phyloP scores from a whole-genome alignment of 768 basidiomycete genomes.

The Trametes coccinea region DNA sequence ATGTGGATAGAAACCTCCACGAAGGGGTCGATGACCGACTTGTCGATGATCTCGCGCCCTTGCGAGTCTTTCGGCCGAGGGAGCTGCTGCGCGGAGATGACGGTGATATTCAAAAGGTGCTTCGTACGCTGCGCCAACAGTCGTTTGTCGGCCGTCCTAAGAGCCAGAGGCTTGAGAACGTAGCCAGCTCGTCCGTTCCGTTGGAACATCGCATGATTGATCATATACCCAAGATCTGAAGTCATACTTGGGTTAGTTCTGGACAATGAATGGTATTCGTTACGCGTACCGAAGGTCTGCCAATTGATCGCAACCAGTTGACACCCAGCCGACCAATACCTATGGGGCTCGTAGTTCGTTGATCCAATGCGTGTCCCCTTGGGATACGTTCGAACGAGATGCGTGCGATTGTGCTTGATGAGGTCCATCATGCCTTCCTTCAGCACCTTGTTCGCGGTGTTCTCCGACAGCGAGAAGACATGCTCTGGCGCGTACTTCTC shows the following conservation, averaged over 20 bases:
- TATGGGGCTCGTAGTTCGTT: constrained; percentile 86
- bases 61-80: constrained; percentile 67
- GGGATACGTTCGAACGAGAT: constrained; percentile 86
- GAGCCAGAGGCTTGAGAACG: constrained; percentile 82
- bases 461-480: constrained; percentile 92
- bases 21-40: constrained; percentile 64
- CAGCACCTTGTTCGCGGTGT: constrained; percentile 71
- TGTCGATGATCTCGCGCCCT: constrained; percentile 62
- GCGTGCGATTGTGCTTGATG: constrained; percentile 82
- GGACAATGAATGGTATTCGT: background rate
- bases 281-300: constrained; percentile 82
- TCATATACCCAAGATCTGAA: constrained; percentile 83
- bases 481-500: constrained; percentile 84
- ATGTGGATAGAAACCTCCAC: constrained; percentile 79
- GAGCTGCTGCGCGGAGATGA: constrained; percentile 90
- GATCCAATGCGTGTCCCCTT: constrained; percentile 79
- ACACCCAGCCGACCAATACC: constrained; percentile 85
- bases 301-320: constrained; percentile 96
- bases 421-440: constrained; percentile 68
- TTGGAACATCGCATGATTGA: constrained; percentile 96
- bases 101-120: constrained; percentile 66
- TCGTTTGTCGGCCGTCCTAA: constrained; percentile 67
- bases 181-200: constrained; percentile 88
- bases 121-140: constrained; percentile 51
- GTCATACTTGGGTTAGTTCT: background rate